phyloP scores from a whole-genome alignment of 164 flowering plant genomes.

The Sedum album region DNA sequence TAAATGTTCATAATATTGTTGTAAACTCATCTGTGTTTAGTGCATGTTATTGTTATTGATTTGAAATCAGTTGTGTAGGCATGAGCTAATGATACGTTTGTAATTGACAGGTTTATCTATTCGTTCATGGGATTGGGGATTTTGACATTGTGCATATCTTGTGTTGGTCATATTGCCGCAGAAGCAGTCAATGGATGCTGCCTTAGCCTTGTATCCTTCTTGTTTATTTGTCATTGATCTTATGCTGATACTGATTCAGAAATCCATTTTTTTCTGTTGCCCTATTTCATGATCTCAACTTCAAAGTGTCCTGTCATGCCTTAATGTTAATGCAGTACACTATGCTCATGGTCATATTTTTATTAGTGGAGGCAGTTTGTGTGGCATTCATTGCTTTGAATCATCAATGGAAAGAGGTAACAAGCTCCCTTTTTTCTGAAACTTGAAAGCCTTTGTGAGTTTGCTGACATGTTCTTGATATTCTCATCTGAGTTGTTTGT shows the following conservation, averaged over 20 bases:
- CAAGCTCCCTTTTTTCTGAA: slow-evolving; percentile 10
- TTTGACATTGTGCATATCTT: slow-evolving; percentile 3
- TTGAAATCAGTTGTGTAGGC: no score
- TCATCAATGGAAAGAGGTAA: slow-evolving; percentile 66
- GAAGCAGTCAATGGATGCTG: slow-evolving; percentile 10
- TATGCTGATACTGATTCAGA: no score
- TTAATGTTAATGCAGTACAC: not conserved
- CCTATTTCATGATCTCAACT: no score
- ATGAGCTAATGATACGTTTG: no score
- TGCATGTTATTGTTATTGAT: no score
- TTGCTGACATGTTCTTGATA: not conserved
- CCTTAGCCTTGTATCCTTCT: slow-evolving; percentile 3
- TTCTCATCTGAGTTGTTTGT: not conserved
- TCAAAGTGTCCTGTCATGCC: no score
- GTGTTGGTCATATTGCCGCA: slow-evolving; percentile 8
- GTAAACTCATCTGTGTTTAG: no score
- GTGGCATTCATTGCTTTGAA: slow-evolving; percentile 57
- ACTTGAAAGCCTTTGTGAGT: not conserved
- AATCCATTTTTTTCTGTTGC: no score
- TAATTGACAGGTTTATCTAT: not conserved
- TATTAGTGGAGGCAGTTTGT: slow-evolving; percentile 53
- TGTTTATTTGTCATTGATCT: not conserved
- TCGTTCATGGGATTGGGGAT: not conserved
- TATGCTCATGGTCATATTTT: slow-evolving; percentile 13
- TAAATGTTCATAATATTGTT: no score